These are phyloP conservation scores for Agaricus sinodeliciosus DNA, from an alignment of 768 basidiomycete species.

Conservation along the genomic window DNA sequence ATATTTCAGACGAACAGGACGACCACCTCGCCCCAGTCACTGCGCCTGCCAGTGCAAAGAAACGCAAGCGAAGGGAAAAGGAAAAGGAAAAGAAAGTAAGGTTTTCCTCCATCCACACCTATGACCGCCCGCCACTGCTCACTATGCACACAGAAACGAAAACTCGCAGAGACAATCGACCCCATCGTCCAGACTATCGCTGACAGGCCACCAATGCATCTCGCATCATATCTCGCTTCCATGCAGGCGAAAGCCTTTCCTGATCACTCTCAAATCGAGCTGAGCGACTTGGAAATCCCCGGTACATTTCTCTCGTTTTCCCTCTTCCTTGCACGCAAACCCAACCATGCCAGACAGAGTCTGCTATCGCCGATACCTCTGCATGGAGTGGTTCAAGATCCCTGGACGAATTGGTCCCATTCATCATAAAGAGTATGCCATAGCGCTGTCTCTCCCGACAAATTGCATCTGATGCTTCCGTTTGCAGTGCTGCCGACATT, in stretches of 20 bases:
- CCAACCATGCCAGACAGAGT: constrained; percentile 43
- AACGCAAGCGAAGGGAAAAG: constrained; percentile 67
- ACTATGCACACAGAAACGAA: constrained; percentile 47
- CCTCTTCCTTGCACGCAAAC: background rate
- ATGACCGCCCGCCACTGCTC: background rate
- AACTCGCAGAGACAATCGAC: constrained; percentile 42
- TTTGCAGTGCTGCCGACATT: constrained; percentile 59
- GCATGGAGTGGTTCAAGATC: constrained; percentile 66
- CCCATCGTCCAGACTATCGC: constrained; percentile 41
- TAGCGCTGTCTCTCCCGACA: constrained; percentile 1
- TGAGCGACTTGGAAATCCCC: constrained; percentile 72
- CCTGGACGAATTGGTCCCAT: constrained; percentile 64
- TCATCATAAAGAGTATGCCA: constrained; percentile 66
- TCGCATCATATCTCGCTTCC: constrained; percentile 58
- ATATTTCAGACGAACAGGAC: constrained; percentile 4
- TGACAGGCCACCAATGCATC: constrained; percentile 44
- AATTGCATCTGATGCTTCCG: background rate
- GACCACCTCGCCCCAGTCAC: constrained; percentile 9
- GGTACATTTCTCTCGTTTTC: constrained; percentile 38
- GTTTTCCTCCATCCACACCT: constrained; percentile 26
- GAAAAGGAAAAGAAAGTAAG: constrained; percentile 71
- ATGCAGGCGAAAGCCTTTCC: constrained; percentile 68
- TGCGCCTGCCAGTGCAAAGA: constrained; percentile 48
- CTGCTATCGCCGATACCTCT: constrained; percentile 69
- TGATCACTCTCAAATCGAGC: constrained; percentile 68